A percentile compares a stretch with the other conserved stretches of the same genome.
phyloP scores from a whole-genome alignment of 1,139 yeast genomes.

The Debaryomycetaceae sp. region DNA sequence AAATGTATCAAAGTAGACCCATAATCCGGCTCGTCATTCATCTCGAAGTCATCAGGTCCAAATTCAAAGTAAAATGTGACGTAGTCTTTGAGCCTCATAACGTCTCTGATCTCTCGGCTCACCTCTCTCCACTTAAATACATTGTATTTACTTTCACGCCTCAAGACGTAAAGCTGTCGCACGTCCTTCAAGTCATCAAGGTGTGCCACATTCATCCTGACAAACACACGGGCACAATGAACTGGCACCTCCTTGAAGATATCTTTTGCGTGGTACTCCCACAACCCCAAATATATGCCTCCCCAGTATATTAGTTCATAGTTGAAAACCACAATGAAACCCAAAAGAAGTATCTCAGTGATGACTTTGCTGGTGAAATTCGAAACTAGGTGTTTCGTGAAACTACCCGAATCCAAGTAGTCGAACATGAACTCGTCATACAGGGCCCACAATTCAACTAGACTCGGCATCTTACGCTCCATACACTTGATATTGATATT shows the following conservation, averaged over 20 bases:
- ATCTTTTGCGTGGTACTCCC: slow-evolving; percentile 64
- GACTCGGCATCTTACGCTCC: background rate
- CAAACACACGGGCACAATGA: slow-evolving; percentile 72
- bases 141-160: slow-evolving; percentile 24
- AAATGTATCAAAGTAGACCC: slow-evolving; percentile 69
- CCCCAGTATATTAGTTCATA: slow-evolving; percentile 47
- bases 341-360: slow-evolving; percentile 38
- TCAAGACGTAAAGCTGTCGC: slow-evolving; percentile 26
- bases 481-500: too few species aligned
- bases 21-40: slow-evolving; percentile 55
- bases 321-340: slow-evolving; percentile 29
- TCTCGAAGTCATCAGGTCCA: slow-evolving; percentile 72
- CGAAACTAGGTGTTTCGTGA: slow-evolving; percentile 27
- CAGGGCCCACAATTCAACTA: slow-evolving; percentile 1
- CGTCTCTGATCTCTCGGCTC: slow-evolving; percentile 16
- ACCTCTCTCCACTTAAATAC: slow-evolving; percentile 29
- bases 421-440: background rate
- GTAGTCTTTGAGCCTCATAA: slow-evolving; percentile 31
- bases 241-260: slow-evolving; percentile 68
- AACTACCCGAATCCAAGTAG: slow-evolving; percentile 14
- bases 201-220: slow-evolving; percentile 43
- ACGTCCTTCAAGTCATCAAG: slow-evolving; percentile 15
- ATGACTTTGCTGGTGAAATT: slow-evolving; percentile 33
- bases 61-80: slow-evolving; percentile 69
- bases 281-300: slow-evolving; percentile 47